Conservation (phyloP, 805 yeast genomes). For the Wickerhamiella sergipiensis region DNA sequence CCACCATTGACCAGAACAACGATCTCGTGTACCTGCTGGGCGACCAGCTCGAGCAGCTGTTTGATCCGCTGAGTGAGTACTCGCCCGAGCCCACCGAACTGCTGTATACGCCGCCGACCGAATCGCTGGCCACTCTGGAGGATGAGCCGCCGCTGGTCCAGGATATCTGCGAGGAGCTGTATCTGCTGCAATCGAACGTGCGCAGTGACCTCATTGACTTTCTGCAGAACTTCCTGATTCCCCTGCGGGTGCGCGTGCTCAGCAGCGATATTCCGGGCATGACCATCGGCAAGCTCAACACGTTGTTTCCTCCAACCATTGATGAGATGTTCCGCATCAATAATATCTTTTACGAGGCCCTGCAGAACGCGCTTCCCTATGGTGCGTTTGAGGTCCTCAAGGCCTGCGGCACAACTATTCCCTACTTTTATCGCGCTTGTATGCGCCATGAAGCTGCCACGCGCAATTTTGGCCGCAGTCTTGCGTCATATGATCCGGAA, state of each 20-base stretch:
- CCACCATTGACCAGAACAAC: conserved; percentile 52
- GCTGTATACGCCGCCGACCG: conserved; percentile 48
- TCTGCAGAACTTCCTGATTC: conserved; percentile 65
- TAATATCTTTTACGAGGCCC: conserved; percentile 66
- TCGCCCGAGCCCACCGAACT: conserved; percentile 78
- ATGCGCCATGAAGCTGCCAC: conserved; percentile 92
- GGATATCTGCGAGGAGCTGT: conserved; percentile 51
- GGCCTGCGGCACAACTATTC: conserved; percentile 71
- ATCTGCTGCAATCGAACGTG: conserved; percentile 58
- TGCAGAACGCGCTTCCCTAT: conserved; percentile 48
- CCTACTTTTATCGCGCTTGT: conserved; percentile 84
- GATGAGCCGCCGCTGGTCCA: conserved; percentile 28
- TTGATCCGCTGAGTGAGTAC: conserved; percentile 82
- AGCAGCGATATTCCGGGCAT: conserved; percentile 36
- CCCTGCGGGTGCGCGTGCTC: conserved; percentile 57
- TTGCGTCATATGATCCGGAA: conserved; percentile 31
- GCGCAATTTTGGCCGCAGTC: conserved; percentile 39
- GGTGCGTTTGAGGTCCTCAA: conserved; percentile 68
- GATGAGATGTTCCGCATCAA: conserved; percentile 88
- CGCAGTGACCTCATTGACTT: conserved; percentile 61
- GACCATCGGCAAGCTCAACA: conserved; percentile 55
- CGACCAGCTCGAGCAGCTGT: conserved; percentile 72
- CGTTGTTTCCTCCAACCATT: conserved; percentile 84
- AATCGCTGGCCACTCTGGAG: conserved; percentile 9
- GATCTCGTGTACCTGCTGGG: conserved; percentile 66